These are phyloP conservation scores for Edaphochlamys debaryana DNA, from an alignment of 139 green algal species.

Conservation along the genomic window DNA sequence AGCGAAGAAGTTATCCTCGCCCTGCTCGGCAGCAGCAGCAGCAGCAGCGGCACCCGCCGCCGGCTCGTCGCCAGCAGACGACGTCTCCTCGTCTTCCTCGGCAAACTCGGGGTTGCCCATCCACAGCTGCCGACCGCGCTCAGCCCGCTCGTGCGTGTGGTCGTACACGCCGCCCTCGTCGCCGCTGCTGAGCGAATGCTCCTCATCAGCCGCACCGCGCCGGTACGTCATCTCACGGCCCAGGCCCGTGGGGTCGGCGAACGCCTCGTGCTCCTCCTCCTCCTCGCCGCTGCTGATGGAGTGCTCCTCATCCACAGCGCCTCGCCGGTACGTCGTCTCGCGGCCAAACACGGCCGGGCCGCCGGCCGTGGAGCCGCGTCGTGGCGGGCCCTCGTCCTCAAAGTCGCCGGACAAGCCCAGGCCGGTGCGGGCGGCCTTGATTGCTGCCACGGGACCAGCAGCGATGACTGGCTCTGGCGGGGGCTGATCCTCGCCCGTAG, in stretches of 20 bases:
- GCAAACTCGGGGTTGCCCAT: no score
- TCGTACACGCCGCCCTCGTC: no score
- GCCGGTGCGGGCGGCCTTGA: slow-evolving; percentile 17
- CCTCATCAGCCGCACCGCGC: slow-evolving; percentile 19
- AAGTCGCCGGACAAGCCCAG: slow-evolving; percentile 16
- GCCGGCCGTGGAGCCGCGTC: neutral
- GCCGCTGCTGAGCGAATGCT: slow-evolving; percentile 17
- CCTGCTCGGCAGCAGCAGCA: neutral
- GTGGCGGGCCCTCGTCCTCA: neutral
- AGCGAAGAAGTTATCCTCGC: neutral
- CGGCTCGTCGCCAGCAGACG: neutral
- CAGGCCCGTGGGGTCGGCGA: neutral
- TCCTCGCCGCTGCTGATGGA: slow-evolving; percentile 1
- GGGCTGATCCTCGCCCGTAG: neutral
- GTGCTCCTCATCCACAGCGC: slow-evolving; percentile 29
- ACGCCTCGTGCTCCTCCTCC: neutral
- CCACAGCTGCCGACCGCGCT: no score
- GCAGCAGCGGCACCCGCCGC: neutral
- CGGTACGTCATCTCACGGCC: slow-evolving; percentile 24
- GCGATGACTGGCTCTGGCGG: neutral
- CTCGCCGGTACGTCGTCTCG: slow-evolving; percentile 21
- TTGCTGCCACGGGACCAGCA: slow-evolving; percentile 1
- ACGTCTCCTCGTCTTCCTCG: no score
- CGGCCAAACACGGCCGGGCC: neutral
- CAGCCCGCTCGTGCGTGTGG: no score